Base-by-base conservation (phyloP, 2,329 filamentous ascomycete genomes). In the Botrytis cinerea region DNA sequence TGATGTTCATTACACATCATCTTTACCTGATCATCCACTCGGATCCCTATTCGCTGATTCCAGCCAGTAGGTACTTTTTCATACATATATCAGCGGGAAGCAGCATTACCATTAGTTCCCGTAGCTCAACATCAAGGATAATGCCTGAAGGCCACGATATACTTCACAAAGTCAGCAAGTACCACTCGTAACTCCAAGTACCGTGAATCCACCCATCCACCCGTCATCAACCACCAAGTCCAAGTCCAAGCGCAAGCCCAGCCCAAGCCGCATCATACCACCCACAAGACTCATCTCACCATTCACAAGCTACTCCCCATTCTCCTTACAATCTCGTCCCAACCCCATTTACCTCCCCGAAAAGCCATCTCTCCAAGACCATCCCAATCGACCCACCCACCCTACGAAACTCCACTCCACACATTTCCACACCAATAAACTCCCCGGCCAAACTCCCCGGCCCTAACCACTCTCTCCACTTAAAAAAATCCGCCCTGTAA, bases 361-460 rank as follows among this genome's bases (percentile, higher is more conserved):
- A 25, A 40, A 5, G 7, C 9, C 14, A 28, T 28, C 51, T 28
- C 25, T 4, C 7, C 25, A 54, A 28, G 12, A 14, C n/a, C 51
- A 54, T 54, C 25, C 25, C n/a, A 57, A 18, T 18, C n/a, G n/a
- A 18, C 51, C 25, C 48, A 16, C 12, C 8, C 46, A 22, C 25
- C 25, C 25, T n/a, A n/a, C 10, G 4, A 51, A n/a, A 51, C 16
- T 5, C 48, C 48, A 51, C 48, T 51, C 48, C 48, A 51, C 25
- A 51, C n/a, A 51, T 45, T 46, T 68, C 35, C 64, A 68, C 25
- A 54, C 66, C 66, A 68, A 68, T 43, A 57, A 57, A n/a, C 48
- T 68, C 48, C 35, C 48, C 48, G n/a, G 10, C 66, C 8, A 57
- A 57, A n/a, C 48, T 68, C 48, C 35, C 48, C 48, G n/a, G 10